Evolutionary conservation across 352 stramenopile genomes (phyloP).

Genomic region (Globisporangium megalacanthum): DNA sequence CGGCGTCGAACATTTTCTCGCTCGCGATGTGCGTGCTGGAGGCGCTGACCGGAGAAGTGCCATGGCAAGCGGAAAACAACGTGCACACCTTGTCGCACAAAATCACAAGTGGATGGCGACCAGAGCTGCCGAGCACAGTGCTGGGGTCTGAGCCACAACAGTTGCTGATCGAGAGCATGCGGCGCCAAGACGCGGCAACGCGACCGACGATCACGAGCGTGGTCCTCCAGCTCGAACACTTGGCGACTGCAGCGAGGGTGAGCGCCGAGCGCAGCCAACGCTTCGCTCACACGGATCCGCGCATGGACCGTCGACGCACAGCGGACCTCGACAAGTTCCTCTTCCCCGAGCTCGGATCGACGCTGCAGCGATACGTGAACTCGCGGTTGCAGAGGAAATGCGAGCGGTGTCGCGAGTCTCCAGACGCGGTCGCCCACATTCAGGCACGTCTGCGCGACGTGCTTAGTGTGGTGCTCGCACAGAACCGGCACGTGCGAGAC

Average conservation of each 20-base stretch:
- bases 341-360: too few relatives aligned
- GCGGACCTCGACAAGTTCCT: too few relatives aligned
- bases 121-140: too few relatives aligned
- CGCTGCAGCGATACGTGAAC: not conserved
- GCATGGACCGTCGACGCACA: not conserved
- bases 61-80: not conserved
- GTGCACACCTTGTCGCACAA: not conserved
- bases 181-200: not conserved
- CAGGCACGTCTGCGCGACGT: not conserved
- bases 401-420: not conserved
- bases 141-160: too few relatives aligned
- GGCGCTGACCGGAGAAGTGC: not conserved
- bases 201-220: not conserved
- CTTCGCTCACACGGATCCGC: too few relatives aligned
- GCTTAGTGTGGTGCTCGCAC: not conserved
- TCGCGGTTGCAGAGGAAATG: not conserved
- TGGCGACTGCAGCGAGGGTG: too few relatives aligned
- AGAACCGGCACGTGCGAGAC: slow-evolving; percentile 2
- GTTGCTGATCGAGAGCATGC: too few relatives aligned
- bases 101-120: not conserved
- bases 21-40: slow-evolving; percentile 2
- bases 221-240: not conserved
- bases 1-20: not conserved
- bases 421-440: not conserved
- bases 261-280: too few relatives aligned